A percentile compares a stretch with the other conserved stretches of the same genome.
Evolutionary conservation across 2,329 filamentous ascomycete genomes (phyloP).

Genomic region (Leptographium radiaticola): DNA sequence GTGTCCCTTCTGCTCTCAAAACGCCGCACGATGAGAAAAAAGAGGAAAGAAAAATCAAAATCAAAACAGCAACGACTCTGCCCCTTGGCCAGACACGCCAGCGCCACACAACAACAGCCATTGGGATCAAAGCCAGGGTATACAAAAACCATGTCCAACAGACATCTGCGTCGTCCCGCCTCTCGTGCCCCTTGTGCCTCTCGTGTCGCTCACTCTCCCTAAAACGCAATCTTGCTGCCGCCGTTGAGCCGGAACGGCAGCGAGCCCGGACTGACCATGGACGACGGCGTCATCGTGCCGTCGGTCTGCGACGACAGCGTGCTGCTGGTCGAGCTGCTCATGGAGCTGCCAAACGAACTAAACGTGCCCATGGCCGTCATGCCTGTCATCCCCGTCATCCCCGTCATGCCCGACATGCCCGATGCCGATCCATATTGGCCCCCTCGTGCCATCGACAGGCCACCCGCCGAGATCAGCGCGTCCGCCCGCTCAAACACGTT

Average conservation of each 20-base stretch:
- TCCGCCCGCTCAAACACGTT: constrained; percentile 50
- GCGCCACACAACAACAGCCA: no score
- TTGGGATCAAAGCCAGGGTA: no score
- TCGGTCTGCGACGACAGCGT: constrained; percentile 16
- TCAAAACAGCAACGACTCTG: no score
- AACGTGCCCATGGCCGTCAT: constrained; percentile 33
- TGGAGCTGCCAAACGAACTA: constrained; percentile 18
- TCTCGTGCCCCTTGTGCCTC: neutral
- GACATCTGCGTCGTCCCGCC: no score
- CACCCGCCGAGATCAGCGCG: constrained; percentile 42
- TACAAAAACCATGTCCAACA: neutral
- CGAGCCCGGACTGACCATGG: constrained; percentile 16
- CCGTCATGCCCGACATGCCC: constrained; percentile 21
- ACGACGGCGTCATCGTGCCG: constrained; percentile 17
- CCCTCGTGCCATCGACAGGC: constrained; percentile 34
- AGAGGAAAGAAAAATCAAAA: neutral
- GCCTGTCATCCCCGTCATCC: no score
- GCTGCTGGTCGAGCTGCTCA: constrained; percentile 8
- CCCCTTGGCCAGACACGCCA: no score
- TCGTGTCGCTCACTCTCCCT: no score
- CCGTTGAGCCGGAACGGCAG: constrained; percentile 18
- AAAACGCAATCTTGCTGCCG: constrained; percentile 7
- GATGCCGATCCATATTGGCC: constrained; percentile 42
- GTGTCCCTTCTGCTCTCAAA: neutral
- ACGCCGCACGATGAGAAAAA: neutral